These are phyloP conservation scores for Brasenia schreberi DNA, from an alignment of 164 flowering plant genomes.

Conservation along the genomic window DNA sequence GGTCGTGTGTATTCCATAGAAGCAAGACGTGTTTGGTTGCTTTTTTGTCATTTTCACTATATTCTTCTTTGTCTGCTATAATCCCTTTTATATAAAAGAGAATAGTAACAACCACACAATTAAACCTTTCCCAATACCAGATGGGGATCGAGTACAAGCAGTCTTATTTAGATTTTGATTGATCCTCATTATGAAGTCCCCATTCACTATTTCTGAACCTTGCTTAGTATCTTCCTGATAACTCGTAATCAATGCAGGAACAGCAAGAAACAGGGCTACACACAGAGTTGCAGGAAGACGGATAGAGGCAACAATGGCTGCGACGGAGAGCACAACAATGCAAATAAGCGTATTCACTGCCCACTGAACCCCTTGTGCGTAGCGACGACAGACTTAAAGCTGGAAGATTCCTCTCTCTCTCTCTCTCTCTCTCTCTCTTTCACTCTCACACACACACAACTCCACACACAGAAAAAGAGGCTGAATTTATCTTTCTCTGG, in stretches of 20 bases:
- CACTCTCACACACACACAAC: too few species aligned
- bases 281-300: background rate
- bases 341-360: background rate
- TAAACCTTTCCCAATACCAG: too few species aligned
- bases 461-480: background rate
- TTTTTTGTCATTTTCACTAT: too few species aligned
- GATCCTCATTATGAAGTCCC: too few species aligned
- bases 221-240: background rate
- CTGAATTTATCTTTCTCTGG: background rate
- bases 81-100: too few species aligned
- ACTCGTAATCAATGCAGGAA: background rate
- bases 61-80: too few species aligned
- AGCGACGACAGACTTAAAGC: conserved; percentile 14
- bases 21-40: too few species aligned
- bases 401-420: conserved; percentile 13
- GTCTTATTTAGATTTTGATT: too few species aligned
- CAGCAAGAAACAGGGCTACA: too few species aligned
- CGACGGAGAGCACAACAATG: background rate
- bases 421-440: conserved; percentile 3
- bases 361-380: conserved; percentile 8
- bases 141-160: too few species aligned
- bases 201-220: background rate
- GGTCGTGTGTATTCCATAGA: too few species aligned
- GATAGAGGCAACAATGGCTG: background rate
- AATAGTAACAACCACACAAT: too few species aligned